Evolutionary conservation across 2,329 filamentous ascomycete genomes (phyloP), one percentile per base, ranked within the genome.

Genomic region (Alternaria gaisen): DNA sequence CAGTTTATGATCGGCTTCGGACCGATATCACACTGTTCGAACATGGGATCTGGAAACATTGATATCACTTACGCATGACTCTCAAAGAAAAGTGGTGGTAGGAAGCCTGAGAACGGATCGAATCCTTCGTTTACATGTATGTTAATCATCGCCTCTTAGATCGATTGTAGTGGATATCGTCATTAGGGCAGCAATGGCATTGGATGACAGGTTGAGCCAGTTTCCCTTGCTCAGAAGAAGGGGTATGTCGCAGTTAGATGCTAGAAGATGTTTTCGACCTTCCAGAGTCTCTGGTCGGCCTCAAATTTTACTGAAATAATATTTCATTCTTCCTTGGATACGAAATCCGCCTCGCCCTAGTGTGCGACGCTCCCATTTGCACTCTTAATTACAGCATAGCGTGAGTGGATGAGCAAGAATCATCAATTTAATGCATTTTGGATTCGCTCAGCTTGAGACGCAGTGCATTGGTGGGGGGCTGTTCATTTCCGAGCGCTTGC

Each of bases 301-400:
- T 41, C 16, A n/a, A 30, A 28, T 32, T 51, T 43, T 16, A 52
- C 22, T 20, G 36, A 30, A 18, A 47, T 56, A 24, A 26, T 26
- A 48, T 34, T 30, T 30, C 3, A 30, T 22, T 14, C 38, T 30
- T 22, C 36, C 22, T 34, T 51, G 38, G n/a, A 38, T 24, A 30
- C 28, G 22, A 24, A 60, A 41, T 60, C 52, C 38, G 52, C 57
- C 52, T 56, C 48, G 46, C 52, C 53, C 32, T 44, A 51, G 52
- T 46, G 22, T 5, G 40, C 41, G 11, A 41, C 44, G 9, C 32
- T n/a, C 38, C 42, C 22, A 40, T 55, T 24, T 18, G 12, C 32
- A 41, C 30, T 14, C 16, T 38, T 24, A 24, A 18, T 55, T n/a
- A 28, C 28, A 47, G 42, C 42, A 38, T 38, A 22, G 32, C 34